Base-by-base conservation (phyloP, 805 yeast species). In the Barnettozyma californica region DNA sequence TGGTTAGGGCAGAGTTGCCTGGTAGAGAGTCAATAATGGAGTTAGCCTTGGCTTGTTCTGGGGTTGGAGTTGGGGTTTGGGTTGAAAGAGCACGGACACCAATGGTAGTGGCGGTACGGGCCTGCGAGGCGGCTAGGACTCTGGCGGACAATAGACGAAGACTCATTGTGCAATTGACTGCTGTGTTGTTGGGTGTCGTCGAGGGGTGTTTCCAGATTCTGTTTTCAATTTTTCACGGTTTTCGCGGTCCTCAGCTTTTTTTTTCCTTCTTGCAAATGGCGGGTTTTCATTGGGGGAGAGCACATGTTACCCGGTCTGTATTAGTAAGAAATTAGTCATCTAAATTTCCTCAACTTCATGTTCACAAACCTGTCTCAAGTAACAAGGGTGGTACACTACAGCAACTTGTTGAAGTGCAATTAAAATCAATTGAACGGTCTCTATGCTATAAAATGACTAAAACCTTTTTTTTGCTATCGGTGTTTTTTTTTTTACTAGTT, bases 21-120 rank as follows among this genome's bases (percentile, higher is more conserved):
- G 99, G 99, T 60, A 94, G 74, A 55, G 97, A 88, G 65, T 87
- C 91, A 63, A 92, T 81, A 70, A 92, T 81, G 46, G 96, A 81
- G 65, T 80, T 71, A 51, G 99, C 99, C 79, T 88, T 88, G 76
- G 89, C 85, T 71, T 97, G 96, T 63, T 91, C 96, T 34, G 68
- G 66, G 37, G 68, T 58, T 59, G 67, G 66, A 37, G 68, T 57
- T 57, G 67, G 66, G 38, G 68, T 57, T 57, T 84, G 87, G 44
- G 83, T 74, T 42, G 89, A 80, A 68, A 81, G 68, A 65, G 68
- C 74, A 76, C 92, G 85, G 58, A 80, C 66, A 55, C 86, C 87
- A 63, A 78, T 68, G 61, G 68, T 70, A 53, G 66, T 54, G 58
- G 68, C 66, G 40, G 54, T 47, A 49, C 58, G 58, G 43, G 43